phyloP scores from a whole-genome alignment of 768 basidiomycete genomes.

The Xanthoconium stramineum region DNA sequence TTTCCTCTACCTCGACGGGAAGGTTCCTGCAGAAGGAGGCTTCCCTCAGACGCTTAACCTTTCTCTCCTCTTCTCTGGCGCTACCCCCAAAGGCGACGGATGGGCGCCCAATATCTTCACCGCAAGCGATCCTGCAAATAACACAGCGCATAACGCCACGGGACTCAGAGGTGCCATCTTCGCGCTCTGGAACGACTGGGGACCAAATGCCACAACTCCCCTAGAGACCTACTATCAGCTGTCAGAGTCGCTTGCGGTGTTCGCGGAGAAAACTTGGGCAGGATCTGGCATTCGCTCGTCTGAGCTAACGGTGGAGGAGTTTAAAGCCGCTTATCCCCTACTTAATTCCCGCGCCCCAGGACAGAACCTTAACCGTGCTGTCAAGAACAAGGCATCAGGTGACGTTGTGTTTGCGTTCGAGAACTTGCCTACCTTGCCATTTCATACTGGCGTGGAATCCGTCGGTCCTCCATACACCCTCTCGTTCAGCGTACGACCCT shows the following conservation, averaged over 20 bases:
- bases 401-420: conserved; percentile 31
- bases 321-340: conserved; percentile 33
- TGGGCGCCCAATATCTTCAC: conserved; percentile 39
- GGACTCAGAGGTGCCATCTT: conserved; percentile 35
- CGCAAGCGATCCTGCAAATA: conserved; percentile 28
- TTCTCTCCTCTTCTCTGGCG: conserved; percentile 31
- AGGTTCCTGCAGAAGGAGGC: conserved; percentile 31
- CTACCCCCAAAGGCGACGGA: conserved; percentile 24
- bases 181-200: conserved; percentile 45
- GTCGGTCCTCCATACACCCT: conserved; percentile 45
- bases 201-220: conserved; percentile 43
- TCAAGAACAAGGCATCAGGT: conserved; percentile 23
- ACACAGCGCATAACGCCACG: conserved; percentile 27
- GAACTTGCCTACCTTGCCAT: conserved; percentile 13
- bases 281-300: conserved; percentile 36
- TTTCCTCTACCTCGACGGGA: conserved; percentile 39
- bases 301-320: conserved; percentile 34
- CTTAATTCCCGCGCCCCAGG: conserved; percentile 41
- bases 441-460: conserved; percentile 33
- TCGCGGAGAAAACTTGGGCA: conserved; percentile 44
- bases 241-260: conserved; percentile 37
- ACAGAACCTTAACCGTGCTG: conserved; percentile 42
- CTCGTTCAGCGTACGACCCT: conserved; percentile 37
- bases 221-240: conserved; percentile 44
- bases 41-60: conserved; percentile 33